Percentiles rank a stretch among this genome's conserved stretches.
Evolutionary conservation across 169 alveolate species (phyloP).

Genomic region (Plasmodium cynomolgi): DNA sequence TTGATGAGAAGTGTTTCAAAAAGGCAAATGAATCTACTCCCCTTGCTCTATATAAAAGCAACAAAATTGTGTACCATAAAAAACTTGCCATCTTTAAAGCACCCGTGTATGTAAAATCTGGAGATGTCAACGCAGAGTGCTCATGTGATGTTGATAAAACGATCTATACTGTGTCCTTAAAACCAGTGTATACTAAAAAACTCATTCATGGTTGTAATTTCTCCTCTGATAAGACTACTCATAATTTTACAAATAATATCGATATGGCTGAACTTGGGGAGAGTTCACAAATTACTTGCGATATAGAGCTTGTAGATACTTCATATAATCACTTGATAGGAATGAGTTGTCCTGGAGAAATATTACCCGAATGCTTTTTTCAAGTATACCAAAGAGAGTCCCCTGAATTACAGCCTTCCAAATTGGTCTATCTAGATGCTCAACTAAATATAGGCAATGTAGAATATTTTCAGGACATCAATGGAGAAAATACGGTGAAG

Average conservation of each 20-base stretch:
- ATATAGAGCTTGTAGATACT: neutral
- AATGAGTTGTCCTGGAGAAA: slow-evolving; percentile 44
- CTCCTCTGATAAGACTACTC: slow-evolving; percentile 3
- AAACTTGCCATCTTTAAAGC: slow-evolving; percentile 49
- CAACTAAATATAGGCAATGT: slow-evolving; percentile 50
- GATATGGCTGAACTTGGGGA: slow-evolving; percentile 1
- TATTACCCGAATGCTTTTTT: slow-evolving; percentile 41
- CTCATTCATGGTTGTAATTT: slow-evolving; percentile 59
- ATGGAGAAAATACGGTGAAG: slow-evolving; percentile 15
- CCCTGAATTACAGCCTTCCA: slow-evolving; percentile 31
- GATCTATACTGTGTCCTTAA: neutral
- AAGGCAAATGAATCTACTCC: neutral
- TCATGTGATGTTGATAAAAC: neutral
- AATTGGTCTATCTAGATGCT: slow-evolving; percentile 45
- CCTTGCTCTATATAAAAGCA: slow-evolving; percentile 27
- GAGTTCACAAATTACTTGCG: slow-evolving; percentile 29
- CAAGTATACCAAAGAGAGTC: slow-evolving; percentile 37
- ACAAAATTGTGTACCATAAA: slow-evolving; percentile 42
- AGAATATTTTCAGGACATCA: slow-evolving; percentile 44
- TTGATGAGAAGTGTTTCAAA: slow-evolving; percentile 46
- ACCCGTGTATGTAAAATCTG: slow-evolving; percentile 26
- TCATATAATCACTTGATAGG: slow-evolving; percentile 43
- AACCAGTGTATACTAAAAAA: slow-evolving; percentile 21
- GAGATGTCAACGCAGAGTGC: slow-evolving; percentile 10
- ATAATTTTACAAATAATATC: slow-evolving; percentile 17